phyloP scores from a whole-genome alignment of 345 rosid genomes.

The Eucalyptus rudis region DNA sequence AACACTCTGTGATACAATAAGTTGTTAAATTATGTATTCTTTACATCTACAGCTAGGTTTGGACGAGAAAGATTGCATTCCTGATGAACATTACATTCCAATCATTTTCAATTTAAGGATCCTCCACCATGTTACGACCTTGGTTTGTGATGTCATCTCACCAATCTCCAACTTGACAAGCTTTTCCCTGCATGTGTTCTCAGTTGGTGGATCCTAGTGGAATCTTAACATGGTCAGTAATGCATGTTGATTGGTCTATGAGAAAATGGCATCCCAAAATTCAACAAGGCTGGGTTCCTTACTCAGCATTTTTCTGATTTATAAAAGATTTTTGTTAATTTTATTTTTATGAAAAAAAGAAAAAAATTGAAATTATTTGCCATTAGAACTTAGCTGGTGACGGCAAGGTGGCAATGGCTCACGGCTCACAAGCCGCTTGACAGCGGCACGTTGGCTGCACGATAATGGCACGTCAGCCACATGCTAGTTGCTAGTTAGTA shows the following conservation, averaged over 20 bases:
- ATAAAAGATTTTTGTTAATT: too few species aligned
- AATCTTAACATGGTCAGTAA: constrained; percentile 65
- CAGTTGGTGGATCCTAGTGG: constrained; percentile 69
- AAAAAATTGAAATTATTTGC: too few species aligned
- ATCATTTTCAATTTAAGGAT: constrained; percentile 68
- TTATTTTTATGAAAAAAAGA: too few species aligned
- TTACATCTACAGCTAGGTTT: constrained; percentile 59
- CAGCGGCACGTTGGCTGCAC: fast-evolving
- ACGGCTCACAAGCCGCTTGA: background rate
- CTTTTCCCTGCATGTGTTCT: background rate
- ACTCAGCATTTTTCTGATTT: too few species aligned
- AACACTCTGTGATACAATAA: background rate
- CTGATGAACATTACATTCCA: constrained; percentile 88
- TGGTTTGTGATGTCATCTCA: background rate
- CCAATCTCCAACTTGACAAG: background rate
- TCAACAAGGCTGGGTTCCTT: too few species aligned
- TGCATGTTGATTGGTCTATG: constrained; percentile 73
- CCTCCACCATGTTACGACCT: background rate
- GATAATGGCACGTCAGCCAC: background rate
- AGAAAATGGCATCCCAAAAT: constrained; percentile 42
- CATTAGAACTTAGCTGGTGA: fast-evolving
- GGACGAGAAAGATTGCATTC: constrained; percentile 75
- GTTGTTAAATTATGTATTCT: background rate
- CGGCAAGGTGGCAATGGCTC: too few species aligned
- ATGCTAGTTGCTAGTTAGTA: background rate